These are phyloP conservation scores for Ziziphus jujuba DNA, from an alignment of 306 rosid species.

Conservation along the genomic window DNA sequence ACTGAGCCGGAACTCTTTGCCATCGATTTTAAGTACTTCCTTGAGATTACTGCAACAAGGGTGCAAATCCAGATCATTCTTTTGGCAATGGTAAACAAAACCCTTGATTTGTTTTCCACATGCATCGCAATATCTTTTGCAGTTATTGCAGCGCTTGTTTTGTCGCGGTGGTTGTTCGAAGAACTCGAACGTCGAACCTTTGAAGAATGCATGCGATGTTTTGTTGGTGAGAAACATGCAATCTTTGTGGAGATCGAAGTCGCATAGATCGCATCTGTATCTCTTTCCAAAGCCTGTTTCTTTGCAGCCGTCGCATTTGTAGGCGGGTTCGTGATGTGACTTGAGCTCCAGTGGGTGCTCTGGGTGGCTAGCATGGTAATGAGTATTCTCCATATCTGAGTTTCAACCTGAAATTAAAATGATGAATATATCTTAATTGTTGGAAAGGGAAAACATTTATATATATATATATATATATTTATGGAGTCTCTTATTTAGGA, in stretches of 20 bases:
- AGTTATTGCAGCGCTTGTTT: too few relatives aligned
- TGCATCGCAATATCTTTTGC: conserved; percentile 7
- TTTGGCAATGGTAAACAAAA: conserved; percentile 13
- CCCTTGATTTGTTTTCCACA: conserved; percentile 10
- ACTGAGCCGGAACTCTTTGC: conserved; percentile 1
- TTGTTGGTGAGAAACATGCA: too few relatives aligned
- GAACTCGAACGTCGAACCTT: not conserved
- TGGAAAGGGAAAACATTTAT: too few relatives aligned
- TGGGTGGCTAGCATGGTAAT: not conserved
- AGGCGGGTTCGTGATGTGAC: not conserved
- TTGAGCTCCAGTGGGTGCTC: conserved; percentile 5
- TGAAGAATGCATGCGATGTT: not conserved
- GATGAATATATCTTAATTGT: too few relatives aligned
- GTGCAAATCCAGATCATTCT: conserved; percentile 8
- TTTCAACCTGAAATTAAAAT: too few relatives aligned
- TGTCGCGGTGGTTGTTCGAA: conserved; percentile 1
- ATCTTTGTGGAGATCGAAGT: too few relatives aligned
- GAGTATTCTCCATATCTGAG: too few relatives aligned
- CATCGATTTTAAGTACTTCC: not conserved
- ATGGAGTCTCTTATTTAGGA: too few relatives aligned
- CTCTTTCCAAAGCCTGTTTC: conserved; percentile 19
- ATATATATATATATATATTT: too few relatives aligned
- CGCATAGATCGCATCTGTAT: conserved; percentile 21
- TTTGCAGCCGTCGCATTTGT: conserved; percentile 14
- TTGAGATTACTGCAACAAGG: conserved; percentile 2